phyloP scores from a whole-genome alignment of 1,284 basidiomycete species.

The Cryptococcus maquisensis region DNA sequence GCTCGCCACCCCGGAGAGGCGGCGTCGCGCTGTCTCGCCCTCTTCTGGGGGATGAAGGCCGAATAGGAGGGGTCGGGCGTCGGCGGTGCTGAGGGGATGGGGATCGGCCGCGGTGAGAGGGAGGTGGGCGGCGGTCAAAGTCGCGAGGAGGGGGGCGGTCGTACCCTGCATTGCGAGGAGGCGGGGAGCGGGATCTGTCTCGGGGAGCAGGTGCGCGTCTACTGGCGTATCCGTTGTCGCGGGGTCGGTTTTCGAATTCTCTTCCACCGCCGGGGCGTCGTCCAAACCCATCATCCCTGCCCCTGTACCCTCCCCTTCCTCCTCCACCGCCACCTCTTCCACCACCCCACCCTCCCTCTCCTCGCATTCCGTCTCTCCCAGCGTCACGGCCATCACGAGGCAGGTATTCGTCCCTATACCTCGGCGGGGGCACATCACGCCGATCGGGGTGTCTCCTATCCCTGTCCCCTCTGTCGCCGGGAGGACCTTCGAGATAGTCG shows the following conservation, averaged over 20 bases:
- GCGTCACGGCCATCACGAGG: conserved; percentile 4
- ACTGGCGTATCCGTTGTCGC: not conserved
- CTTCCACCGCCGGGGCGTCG: not conserved
- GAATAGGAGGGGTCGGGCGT: not conserved
- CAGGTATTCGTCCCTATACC: conserved; percentile 1
- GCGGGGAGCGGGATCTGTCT: conserved; percentile 1
- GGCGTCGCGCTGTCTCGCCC: not conserved
- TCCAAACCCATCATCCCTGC: not conserved
- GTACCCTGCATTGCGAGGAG: conserved; percentile 1
- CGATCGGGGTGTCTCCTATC: not conserved
- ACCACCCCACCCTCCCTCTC: not conserved
- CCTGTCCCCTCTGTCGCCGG: not conserved
- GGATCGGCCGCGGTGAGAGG: conserved; percentile 16
- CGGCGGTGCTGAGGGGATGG: conserved; percentile 8
- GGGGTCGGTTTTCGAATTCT: not conserved
- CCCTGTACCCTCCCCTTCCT: conserved; percentile 4
- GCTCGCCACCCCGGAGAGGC: not conserved
- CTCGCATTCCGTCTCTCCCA: conserved; percentile 4
- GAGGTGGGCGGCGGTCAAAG: conserved; percentile 6
- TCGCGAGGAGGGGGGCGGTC: not conserved
- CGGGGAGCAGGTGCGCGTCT: not conserved
- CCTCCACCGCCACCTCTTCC: not conserved
- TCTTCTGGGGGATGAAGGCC: not conserved
- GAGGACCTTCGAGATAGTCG: conserved; percentile 7
- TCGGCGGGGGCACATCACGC: not conserved